Percentiles rank a stretch among this genome's conserved stretches.
Evolutionary conservation across 163 green algal species (phyloP).

Genomic region (Scenedesmus sp.): DNA sequence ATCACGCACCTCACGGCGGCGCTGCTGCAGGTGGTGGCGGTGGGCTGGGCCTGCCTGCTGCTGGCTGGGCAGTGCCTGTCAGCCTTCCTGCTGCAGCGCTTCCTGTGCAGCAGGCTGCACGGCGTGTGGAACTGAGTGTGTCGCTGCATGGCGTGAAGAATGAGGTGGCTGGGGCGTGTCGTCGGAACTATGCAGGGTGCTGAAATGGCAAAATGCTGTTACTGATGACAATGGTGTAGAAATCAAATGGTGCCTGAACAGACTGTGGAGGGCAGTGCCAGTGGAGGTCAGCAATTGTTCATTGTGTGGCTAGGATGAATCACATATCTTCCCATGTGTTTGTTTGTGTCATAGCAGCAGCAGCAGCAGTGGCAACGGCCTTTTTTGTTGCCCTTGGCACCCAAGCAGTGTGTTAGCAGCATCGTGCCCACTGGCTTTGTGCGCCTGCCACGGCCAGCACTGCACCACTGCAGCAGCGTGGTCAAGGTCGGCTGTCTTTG

Average conservation of each 20-base stretch:
- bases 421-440: neutral
- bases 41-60: neutral
- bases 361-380: neutral
- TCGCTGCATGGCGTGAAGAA: no score
- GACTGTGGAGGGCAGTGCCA: neutral
- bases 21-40: slow-evolving; percentile 25
- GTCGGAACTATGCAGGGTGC: neutral
- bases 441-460: neutral
- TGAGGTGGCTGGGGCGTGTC: no score
- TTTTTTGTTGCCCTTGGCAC: neutral
- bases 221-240: no score
- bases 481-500: no score
- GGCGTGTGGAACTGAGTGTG: neutral
- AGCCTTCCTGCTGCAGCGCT: slow-evolving; percentile 30
- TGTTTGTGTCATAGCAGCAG: neutral
- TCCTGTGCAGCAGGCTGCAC: slow-evolving; percentile 38
- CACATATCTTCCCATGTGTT: neutral
- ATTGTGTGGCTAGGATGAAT: no score
- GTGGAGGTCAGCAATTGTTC: neutral
- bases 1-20: slow-evolving; percentile 23
- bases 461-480: no score
- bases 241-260: no score
- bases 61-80: neutral
- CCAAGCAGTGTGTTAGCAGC: neutral
- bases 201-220: neutral